A percentile compares a stretch with the other conserved stretches of the same genome.
These are phyloP conservation scores for Candida morakotiae DNA, from an alignment of 805 yeast species.

Conservation along the genomic window DNA sequence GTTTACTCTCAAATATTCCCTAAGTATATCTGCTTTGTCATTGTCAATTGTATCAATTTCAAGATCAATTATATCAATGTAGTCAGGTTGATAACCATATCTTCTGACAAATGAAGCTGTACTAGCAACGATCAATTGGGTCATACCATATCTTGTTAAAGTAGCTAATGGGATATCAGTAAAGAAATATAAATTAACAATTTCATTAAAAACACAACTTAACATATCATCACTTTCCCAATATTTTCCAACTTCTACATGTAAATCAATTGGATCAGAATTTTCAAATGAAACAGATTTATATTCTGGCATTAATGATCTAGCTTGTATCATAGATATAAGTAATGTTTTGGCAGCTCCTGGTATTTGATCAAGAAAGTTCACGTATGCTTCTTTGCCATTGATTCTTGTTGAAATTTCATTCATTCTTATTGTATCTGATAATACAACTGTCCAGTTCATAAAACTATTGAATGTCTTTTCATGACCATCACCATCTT, in stretches of 20 bases:
- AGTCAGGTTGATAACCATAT: not conserved
- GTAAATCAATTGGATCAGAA: slow-evolving; percentile 1
- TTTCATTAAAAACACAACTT: slow-evolving; percentile 36
- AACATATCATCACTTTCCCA: slow-evolving; percentile 19
- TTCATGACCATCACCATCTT: slow-evolving; percentile 9
- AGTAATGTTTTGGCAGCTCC: slow-evolving; percentile 27
- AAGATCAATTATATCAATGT: slow-evolving; percentile 1
- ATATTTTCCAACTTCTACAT: slow-evolving; percentile 17
- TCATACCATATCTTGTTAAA: slow-evolving; percentile 26
- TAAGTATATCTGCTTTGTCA: not conserved
- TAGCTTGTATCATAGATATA: slow-evolving; percentile 41
- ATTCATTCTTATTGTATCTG: slow-evolving; percentile 51
- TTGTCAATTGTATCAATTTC: not conserved
- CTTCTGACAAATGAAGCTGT: slow-evolving; percentile 17
- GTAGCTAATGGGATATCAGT: slow-evolving; percentile 42
- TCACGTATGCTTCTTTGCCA: slow-evolving; percentile 19
- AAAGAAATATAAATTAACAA: slow-evolving; percentile 37
- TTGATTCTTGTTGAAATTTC: slow-evolving; percentile 59
- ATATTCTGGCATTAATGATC: slow-evolving; percentile 18
- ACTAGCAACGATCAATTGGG: slow-evolving; percentile 22
- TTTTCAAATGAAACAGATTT: not conserved
- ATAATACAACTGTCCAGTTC: slow-evolving; percentile 26
- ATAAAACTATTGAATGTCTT: slow-evolving; percentile 17
- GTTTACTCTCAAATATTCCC: not conserved
- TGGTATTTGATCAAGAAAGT: slow-evolving; percentile 24